A percentile compares a stretch with the other conserved stretches of the same genome.
Conservation (phyloP, 306 rosid species). For the Trifolium fragiferum region DNA sequence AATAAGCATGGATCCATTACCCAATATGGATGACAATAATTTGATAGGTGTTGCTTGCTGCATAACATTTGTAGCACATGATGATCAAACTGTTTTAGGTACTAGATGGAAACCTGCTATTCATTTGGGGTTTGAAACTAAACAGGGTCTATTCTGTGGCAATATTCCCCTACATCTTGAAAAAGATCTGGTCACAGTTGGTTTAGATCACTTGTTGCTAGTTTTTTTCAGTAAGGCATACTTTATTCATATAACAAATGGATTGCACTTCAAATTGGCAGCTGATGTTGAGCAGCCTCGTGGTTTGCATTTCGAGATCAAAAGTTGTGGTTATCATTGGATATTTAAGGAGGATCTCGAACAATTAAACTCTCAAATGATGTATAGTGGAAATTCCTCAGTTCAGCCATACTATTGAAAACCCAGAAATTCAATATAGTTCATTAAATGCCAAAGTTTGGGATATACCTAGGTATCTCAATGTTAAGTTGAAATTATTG, state of each 20-base stretch:
- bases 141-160: fast-evolving
- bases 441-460: too few species aligned
- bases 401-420: too few species aligned
- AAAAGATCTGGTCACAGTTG: neutral
- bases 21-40: neutral
- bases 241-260: too few species aligned
- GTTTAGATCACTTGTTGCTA: neutral
- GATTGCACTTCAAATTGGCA: neutral
- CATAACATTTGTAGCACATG: neutral
- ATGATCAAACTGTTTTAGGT: neutral
- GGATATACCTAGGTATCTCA: too few species aligned
- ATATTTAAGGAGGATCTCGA: neutral
- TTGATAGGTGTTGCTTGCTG: constrained; percentile 16
- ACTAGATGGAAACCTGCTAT: too few species aligned
- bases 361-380: neutral
- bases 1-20: neutral
- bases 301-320: neutral
- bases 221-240: neutral
- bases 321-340: neutral
- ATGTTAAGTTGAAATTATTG: too few species aligned
- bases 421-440: neutral
- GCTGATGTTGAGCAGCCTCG: neutral
- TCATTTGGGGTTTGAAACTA: neutral
- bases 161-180: neutral
- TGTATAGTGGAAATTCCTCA: too few species aligned